Percentiles rank a stretch among this genome's conserved stretches.
Evolutionary conservation across 371 early-diverging fungal species (phyloP).

Genomic region (Apophysomyces sp.): DNA sequence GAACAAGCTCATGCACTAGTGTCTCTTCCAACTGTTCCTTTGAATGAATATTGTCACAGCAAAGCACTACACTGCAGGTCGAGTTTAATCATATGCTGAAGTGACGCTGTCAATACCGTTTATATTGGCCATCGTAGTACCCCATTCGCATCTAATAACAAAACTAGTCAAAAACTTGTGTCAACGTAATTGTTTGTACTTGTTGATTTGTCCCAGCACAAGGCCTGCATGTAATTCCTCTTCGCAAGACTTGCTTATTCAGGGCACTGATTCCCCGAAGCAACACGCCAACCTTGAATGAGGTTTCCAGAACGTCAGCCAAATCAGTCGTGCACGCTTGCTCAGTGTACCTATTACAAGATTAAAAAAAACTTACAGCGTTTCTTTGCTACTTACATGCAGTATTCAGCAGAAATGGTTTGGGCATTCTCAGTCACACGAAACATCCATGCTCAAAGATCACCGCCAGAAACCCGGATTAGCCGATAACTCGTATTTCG

Average conservation of each 20-base stretch:
- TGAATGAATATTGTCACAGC: slow-evolving; percentile 42
- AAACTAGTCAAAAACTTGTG: neutral
- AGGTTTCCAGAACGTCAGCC: slow-evolving; percentile 27
- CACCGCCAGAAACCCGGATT: too few relatives aligned
- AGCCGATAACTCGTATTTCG: too few relatives aligned
- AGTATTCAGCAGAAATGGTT: too few relatives aligned
- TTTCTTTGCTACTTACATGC: too few relatives aligned
- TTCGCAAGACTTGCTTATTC: slow-evolving; percentile 26
- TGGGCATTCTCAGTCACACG: too few relatives aligned
- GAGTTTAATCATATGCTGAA: neutral
- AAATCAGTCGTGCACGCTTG: slow-evolving; percentile 38
- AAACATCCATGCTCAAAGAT: too few relatives aligned
- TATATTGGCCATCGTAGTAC: slow-evolving; percentile 40
- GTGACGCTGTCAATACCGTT: slow-evolving; percentile 20
- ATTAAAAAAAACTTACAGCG: too few relatives aligned
- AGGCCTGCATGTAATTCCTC: slow-evolving; percentile 44
- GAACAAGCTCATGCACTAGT: slow-evolving; percentile 46
- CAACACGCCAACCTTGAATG: slow-evolving; percentile 27
- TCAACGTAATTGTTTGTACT: slow-evolving; percentile 11
- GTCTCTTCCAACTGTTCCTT: slow-evolving; percentile 39
- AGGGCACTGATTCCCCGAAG: slow-evolving; percentile 36
- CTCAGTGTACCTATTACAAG: slow-evolving; percentile 31
- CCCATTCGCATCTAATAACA: slow-evolving; percentile 30
- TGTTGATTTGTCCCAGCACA: slow-evolving; percentile 39
- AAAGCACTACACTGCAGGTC: slow-evolving; percentile 39